Conservation (phyloP, 208 protist species). For the Leishmania guyanensis region DNA sequence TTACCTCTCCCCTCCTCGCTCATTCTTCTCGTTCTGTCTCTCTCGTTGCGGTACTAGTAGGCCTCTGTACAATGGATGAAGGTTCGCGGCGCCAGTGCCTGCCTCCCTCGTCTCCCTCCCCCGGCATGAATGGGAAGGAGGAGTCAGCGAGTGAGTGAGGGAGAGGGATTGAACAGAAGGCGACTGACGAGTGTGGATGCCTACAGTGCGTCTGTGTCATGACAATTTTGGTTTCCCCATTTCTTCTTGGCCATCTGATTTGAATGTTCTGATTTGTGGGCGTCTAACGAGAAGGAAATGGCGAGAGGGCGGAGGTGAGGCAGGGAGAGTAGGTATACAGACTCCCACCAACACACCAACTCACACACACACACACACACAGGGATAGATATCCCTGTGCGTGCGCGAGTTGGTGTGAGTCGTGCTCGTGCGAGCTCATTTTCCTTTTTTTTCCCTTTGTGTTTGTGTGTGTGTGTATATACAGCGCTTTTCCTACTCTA, state of each 20-base stretch:
- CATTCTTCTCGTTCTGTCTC: not conserved
- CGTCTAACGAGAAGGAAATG: not conserved
- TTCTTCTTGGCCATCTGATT: not conserved
- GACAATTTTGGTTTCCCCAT: not conserved
- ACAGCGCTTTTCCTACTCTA: not conserved
- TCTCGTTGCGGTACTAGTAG: not conserved
- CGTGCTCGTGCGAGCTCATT: not conserved
- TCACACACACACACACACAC: not conserved
- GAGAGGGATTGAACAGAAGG: not conserved
- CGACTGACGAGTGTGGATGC: not conserved
- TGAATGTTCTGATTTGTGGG: not conserved
- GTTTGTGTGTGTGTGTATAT: not conserved
- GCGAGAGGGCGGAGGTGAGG: not conserved
- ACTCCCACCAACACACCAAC: not conserved
- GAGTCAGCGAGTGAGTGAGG: no score
- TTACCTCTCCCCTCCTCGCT: not conserved
- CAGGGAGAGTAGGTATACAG: not conserved
- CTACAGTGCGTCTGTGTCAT: not conserved
- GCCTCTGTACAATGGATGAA: not conserved
- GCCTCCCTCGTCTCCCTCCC: not conserved
- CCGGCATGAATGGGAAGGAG: not conserved
- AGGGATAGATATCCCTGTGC: not conserved
- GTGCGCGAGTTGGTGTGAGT: not conserved
- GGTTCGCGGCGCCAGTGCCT: not conserved
- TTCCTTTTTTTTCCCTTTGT: not conserved